Evolutionary conservation across 768 basidiomycete species (phyloP).

Genomic region (Suillus fuscotomentosus): DNA sequence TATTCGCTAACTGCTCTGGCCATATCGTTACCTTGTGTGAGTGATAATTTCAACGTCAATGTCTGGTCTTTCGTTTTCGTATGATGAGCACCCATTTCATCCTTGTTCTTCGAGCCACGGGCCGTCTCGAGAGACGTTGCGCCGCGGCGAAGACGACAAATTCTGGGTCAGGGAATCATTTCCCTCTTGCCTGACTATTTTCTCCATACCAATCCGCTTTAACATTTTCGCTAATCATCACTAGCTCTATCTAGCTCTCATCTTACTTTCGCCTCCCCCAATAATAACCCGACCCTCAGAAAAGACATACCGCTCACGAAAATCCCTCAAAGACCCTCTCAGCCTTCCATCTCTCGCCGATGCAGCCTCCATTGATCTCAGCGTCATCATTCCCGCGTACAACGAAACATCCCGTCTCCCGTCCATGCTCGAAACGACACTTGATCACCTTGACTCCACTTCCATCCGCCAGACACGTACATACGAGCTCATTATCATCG

Average conservation of each 20-base stretch:
- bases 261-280: conserved; percentile 72
- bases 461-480: conserved; percentile 42
- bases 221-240: conserved; percentile 13
- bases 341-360: conserved; percentile 59
- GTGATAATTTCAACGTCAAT: conserved; percentile 13
- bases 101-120: conserved; percentile 91
- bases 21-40: conserved; percentile 26
- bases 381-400: conserved; percentile 87
- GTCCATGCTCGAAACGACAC: conserved; percentile 74
- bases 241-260: conserved; percentile 68
- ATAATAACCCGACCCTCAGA: conserved; percentile 66
- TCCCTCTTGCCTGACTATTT: conserved; percentile 38
- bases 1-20: conserved; percentile 20
- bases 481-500: conserved; percentile 84
- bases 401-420: conserved; percentile 87
- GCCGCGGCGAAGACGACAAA: conserved; percentile 66
- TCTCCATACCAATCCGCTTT: conserved; percentile 6
- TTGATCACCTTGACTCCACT: conserved; percentile 57
- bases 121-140: conserved; percentile 45
- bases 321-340: conserved; percentile 51
- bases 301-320: conserved; percentile 59
- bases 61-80: background rate
- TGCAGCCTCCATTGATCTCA: conserved; percentile 62
- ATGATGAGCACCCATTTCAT: conserved; percentile 74
- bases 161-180: conserved; percentile 44